Conservation (phyloP, 495 filamentous ascomycete species). For the Xylaria telfairii region DNA sequence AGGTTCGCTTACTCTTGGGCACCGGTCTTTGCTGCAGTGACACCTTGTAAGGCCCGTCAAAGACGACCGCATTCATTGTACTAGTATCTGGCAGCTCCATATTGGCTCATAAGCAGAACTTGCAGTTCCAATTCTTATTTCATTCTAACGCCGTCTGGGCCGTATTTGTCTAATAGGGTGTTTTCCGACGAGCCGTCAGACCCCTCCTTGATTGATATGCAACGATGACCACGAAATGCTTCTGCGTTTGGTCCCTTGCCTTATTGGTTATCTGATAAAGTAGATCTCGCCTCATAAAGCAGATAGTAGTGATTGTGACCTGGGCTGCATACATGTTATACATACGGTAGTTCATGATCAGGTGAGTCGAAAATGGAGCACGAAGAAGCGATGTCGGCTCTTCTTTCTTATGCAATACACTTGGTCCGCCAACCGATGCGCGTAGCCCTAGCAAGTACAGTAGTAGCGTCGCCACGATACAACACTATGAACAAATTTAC, state of each 20-base stretch:
- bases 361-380: constrained; percentile 19
- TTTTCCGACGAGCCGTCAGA: constrained; percentile 11
- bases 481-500: constrained; percentile 10
- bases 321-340: constrained; percentile 15
- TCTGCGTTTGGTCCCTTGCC: not conserved
- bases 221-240: constrained; percentile 7
- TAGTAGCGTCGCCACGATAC: constrained; percentile 20
- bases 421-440: not conserved
- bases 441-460: constrained; percentile 15
- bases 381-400: constrained; percentile 19
- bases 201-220: constrained; percentile 2
- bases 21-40: constrained; percentile 69
- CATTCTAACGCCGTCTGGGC: constrained; percentile 1
- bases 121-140: constrained; percentile 2
- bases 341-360: constrained; percentile 18
- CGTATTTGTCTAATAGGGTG: constrained; percentile 6
- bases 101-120: constrained; percentile 12
- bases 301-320: constrained; percentile 3
- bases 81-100: constrained; percentile 32
- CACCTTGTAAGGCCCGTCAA: constrained; percentile 68
- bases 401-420: constrained; percentile 5
- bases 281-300: constrained; percentile 9
- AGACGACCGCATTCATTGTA: constrained; percentile 74
- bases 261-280: constrained; percentile 5
- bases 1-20: constrained; percentile 52